A percentile compares a stretch with the other conserved stretches of the same genome.
Evolutionary conservation across 1,139 yeast species (phyloP).

Genomic region (Scheffersomyces illinoinensis): DNA sequence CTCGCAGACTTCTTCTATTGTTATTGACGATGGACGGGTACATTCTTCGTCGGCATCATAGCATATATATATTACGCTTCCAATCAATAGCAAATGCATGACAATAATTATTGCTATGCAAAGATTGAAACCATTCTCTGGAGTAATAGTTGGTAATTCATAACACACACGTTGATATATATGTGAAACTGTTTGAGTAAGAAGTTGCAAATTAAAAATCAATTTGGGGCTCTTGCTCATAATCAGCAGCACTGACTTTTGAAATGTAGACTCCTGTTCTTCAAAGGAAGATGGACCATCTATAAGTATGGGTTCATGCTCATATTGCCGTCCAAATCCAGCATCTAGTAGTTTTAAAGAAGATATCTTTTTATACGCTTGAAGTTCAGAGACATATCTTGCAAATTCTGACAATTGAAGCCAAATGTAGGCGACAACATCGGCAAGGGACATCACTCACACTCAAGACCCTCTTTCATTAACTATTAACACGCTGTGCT

Average conservation of each 20-base stretch:
- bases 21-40: not conserved
- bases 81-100: not conserved
- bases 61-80: not conserved
- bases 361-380: not conserved
- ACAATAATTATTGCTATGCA: not conserved
- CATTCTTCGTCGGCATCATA: not conserved
- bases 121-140: not conserved
- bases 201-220: not conserved
- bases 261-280: not conserved
- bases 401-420: not conserved
- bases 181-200: not conserved
- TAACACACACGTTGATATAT: not conserved
- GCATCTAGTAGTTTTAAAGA: not conserved
- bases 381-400: not conserved
- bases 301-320: not conserved
- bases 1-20: not conserved
- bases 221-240: not conserved
- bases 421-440: not conserved
- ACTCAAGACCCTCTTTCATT: not conserved
- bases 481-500: not conserved
- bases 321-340: not conserved
- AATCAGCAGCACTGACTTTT: not conserved
- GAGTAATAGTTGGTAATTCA: not conserved
- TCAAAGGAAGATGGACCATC: not conserved
- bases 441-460: not conserved